phyloP scores from a whole-genome alignment of 1,139 yeast species.

The Sporopachydermia cereana region DNA sequence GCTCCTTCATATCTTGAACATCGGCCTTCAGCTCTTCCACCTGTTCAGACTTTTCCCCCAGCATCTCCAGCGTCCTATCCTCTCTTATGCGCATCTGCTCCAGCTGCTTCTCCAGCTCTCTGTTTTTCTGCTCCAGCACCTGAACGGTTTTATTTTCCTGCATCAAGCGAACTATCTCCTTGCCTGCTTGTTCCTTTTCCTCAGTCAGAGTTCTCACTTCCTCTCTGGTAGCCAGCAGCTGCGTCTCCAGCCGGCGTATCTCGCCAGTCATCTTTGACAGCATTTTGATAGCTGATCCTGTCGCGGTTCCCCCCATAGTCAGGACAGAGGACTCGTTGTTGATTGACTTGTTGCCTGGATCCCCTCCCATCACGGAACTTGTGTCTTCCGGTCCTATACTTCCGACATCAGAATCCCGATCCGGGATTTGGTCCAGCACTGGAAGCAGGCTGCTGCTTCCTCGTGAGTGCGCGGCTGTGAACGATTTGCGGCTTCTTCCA shows the following conservation, averaged over 20 bases:
- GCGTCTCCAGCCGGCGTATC: conserved; percentile 71
- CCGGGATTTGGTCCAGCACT: conserved; percentile 8
- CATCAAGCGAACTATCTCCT: conserved; percentile 48
- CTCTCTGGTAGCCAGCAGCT: conserved; percentile 51
- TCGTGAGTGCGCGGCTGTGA: conserved; percentile 19
- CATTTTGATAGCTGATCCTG: conserved; percentile 42
- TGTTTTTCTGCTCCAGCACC: conserved; percentile 27
- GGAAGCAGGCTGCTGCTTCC: conserved; percentile 17
- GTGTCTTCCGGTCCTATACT: conserved; percentile 12
- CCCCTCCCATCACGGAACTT: conserved; percentile 15
- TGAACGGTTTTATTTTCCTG: conserved; percentile 41
- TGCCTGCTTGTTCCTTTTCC: conserved; percentile 58
- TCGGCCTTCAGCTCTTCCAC: conserved; percentile 84
- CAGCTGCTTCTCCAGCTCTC: conserved; percentile 31
- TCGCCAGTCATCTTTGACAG: conserved; percentile 64
- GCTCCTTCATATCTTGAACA: conserved; percentile 74
- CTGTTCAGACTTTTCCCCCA: conserved; percentile 83
- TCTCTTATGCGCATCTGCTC: conserved; percentile 23
- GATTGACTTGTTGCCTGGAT: conserved; percentile 13
- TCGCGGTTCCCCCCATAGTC: conserved; percentile 20
- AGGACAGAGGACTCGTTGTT: conserved; percentile 16
- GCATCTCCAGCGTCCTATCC: conserved; percentile 55
- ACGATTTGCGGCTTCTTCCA: conserved; percentile 27
- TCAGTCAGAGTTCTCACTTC: conserved; percentile 41
- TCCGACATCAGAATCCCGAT: conserved; percentile 9